Conservation (phyloP, 1,284 basidiomycete species). For the Boletus sp. region DNA sequence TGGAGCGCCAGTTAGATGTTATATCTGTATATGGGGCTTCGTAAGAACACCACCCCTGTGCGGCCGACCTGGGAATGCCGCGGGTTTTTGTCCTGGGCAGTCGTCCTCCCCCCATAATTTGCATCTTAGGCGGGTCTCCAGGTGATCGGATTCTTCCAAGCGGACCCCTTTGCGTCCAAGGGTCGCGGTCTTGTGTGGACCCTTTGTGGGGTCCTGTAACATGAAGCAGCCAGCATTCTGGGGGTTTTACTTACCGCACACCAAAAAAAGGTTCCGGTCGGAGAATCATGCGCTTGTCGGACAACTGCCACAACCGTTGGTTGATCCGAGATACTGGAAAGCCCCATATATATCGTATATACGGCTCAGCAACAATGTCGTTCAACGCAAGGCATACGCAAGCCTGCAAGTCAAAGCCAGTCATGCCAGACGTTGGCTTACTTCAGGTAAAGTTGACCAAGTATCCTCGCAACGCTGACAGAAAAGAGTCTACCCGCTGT, state of each 20-base stretch:
- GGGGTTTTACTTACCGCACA: neutral
- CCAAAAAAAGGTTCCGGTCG: neutral
- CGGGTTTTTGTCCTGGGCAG: constrained; percentile 14
- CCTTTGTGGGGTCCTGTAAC: neutral
- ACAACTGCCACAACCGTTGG: too few species aligned
- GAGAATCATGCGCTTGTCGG: too few species aligned
- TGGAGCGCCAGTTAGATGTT: constrained; percentile 4
- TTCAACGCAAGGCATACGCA: too few species aligned
- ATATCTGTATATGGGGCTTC: constrained; percentile 22
- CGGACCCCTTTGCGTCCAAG: neutral
- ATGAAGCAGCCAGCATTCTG: neutral
- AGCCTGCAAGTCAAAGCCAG: too few species aligned
- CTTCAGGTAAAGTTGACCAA: too few species aligned
- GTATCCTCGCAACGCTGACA: too few species aligned
- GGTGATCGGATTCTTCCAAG: constrained; percentile 7
- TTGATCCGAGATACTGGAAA: constrained; percentile 3
- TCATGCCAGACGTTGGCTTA: too few species aligned
- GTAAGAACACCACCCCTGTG: constrained; percentile 7
- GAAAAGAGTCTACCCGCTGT: too few species aligned
- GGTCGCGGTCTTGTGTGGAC: neutral
- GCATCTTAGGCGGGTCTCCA: constrained; percentile 4
- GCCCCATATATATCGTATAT: too few species aligned
- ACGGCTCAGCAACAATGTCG: too few species aligned
- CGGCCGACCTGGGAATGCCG: constrained; percentile 21
- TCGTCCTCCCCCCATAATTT: constrained; percentile 6